Evolutionary conservation across 2,329 filamentous ascomycete species (phyloP), one percentile per base, ranked within the genome.

Genomic region (Pseudopithomyces maydicus): DNA sequence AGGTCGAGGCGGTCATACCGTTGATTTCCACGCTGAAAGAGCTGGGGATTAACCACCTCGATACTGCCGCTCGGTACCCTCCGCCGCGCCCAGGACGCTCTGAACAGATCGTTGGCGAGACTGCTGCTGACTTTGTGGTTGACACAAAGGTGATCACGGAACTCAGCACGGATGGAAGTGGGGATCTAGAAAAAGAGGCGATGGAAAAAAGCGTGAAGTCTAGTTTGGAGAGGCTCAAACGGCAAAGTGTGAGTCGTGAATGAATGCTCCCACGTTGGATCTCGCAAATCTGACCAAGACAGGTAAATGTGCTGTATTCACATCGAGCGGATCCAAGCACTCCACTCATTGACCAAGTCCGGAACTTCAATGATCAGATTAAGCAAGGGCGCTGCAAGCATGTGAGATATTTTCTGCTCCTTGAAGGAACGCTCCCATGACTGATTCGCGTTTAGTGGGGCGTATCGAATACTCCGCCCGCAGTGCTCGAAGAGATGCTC

Each of bases 11-110:
- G 20, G 47, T 59, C 2, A 29, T 19, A 12, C 12, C 19, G 8
- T 51, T 60, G 14, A 48, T 59, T n/a, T 43, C 33, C n/a, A 57
- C 54, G 2, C 38, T 60, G 17, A 43, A 51, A 32, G 32, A 32
- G 15, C 55, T 57, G 26, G 49, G 45, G 2, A 55, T 61, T 23
- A 39, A 11, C 2, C 35, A 42, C 15, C 39, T 61, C 8, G 58
- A 61, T 22, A 55, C 58, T n/a, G 55, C 51, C 20, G 52, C 58
- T 23, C 55, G 58, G 14, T 61, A 61, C 22, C 58, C 58, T 19
- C 58, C 58, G 17, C 32, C 52, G 8, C 45, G 52, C 33, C 58
- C 58, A 6, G 55, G 58, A 2, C 38, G 39, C 22, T 48, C 58
- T 11, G 58, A 61, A 19, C 12, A 45, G 20, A 33, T 61, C 10